Conservation (phyloP, 108 stramenopile species). For the Fragilariopsis cylindrus region DNA sequence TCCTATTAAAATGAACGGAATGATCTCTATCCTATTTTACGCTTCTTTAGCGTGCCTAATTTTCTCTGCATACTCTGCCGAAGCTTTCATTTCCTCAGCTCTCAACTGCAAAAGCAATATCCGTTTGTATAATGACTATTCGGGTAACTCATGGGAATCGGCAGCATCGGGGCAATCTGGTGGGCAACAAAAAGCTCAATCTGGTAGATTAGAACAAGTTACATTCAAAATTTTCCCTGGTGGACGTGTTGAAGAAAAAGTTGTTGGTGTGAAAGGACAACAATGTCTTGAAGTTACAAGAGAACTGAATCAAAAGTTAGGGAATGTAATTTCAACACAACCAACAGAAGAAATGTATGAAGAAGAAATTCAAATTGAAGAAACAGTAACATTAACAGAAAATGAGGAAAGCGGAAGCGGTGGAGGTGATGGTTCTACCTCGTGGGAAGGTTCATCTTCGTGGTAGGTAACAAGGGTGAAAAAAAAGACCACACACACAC, state of each 20-base stretch:
- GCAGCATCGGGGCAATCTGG: neutral
- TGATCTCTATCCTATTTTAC: neutral
- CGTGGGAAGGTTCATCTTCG: slow-evolving; percentile 47
- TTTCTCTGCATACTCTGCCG: neutral
- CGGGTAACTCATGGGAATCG: neutral
- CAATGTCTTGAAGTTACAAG: slow-evolving; percentile 77
- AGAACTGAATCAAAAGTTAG: slow-evolving; percentile 69
- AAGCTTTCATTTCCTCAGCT: neutral
- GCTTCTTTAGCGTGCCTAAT: neutral
- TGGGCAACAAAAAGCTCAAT: neutral
- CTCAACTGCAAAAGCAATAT: too few species aligned
- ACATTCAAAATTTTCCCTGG: slow-evolving; percentile 84
- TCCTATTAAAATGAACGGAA: too few species aligned
- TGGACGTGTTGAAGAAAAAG: slow-evolving; percentile 83
- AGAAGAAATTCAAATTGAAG: slow-evolving; percentile 60
- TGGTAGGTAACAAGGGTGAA: slow-evolving; percentile 34
- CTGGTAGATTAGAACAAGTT: slow-evolving; percentile 63
- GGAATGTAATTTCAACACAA: slow-evolving; percentile 55
- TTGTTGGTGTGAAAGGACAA: slow-evolving; percentile 77
- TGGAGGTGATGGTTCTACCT: slow-evolving; percentile 35
- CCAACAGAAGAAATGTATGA: slow-evolving; percentile 89
- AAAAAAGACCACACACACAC: too few species aligned
- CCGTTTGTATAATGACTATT: too few species aligned
- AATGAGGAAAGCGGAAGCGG: slow-evolving; percentile 12
- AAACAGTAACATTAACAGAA: slow-evolving; percentile 24